Evolutionary conservation across 2,329 filamentous ascomycete species (phyloP).

Genomic region (Ophiostoma ulmi): DNA sequence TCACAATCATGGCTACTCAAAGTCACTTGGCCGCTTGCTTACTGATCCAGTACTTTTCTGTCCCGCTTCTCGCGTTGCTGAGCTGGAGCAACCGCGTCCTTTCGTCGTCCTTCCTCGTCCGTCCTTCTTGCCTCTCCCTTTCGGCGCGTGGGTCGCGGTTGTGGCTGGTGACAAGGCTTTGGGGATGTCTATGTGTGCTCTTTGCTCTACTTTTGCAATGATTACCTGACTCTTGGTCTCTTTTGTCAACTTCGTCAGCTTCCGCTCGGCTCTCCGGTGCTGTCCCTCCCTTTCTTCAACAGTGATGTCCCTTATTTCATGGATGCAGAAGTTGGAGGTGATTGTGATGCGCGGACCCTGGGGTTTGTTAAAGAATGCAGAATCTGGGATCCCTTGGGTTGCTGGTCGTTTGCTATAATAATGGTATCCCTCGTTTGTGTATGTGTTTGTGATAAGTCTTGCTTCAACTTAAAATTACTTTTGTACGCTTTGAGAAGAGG

Average conservation of each 20-base stretch:
- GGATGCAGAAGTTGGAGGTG: conserved; percentile 11
- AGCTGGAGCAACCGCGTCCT: not conserved
- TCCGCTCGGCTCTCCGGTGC: not conserved
- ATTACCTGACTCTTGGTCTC: not conserved
- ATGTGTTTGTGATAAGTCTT: not conserved
- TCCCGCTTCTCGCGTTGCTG: conserved; percentile 2
- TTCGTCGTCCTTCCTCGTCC: not conserved
- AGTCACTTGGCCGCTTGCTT: conserved; percentile 5
- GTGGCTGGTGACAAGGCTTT: conserved; percentile 15
- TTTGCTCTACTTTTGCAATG: conserved; percentile 6
- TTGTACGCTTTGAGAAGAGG: not conserved
- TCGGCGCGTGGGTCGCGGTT: conserved; percentile 1
- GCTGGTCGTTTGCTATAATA: conserved; percentile 5
- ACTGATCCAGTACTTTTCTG: not conserved
- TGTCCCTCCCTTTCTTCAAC: conserved; percentile 20
- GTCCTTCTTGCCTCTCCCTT: not conserved
- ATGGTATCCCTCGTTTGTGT: not conserved
- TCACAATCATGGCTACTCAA: conserved; percentile 1
- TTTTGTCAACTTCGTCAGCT: not conserved
- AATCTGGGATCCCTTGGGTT: conserved; percentile 12
- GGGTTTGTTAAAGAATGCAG: conserved; percentile 19
- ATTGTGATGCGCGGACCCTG: conserved; percentile 15
- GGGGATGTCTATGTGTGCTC: not conserved
- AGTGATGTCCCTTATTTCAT: conserved; percentile 13
- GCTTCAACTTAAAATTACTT: not conserved